Evolutionary conservation across 2,329 filamentous ascomycete genomes (phyloP), one percentile per base, ranked within the genome.

Genomic region (Pezicula neosporulosa): DNA sequence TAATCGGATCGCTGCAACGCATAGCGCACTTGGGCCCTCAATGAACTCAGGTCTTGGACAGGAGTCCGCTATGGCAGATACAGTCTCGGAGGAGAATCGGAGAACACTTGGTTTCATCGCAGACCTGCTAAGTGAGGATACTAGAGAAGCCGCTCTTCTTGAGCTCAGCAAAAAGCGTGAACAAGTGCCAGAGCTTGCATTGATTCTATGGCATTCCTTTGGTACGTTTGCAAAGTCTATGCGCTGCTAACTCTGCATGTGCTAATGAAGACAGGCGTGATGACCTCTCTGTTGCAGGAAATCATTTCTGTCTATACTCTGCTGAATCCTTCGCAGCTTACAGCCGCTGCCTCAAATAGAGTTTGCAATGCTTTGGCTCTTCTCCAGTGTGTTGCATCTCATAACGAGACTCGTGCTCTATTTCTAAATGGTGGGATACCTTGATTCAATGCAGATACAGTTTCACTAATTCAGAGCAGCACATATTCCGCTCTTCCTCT

Each of bases 221-320:
- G 94, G 93, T 96, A 82, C 58, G 83, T 71, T 47, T 18, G 28
- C 15, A 15, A 9, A 33, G 21, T 28, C 27, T 44, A 21, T 13
- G 19, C 7, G 12, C n/a, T 33, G 24, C 42, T 44, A 27, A 16
- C 15, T 16, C 9, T 21, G 36, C 48, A 48, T 56, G 42, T 53
- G 46, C 56, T 58, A 57, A 63, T 51, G 41, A 49, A 50, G 53
- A 21, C 59, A 96, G 91, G 92, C 64, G 94, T 99, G 66, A 99
- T 99, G 94, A 97, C 94, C 43, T 96, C 91, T 49, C 78, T 99
- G 21, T 81, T 97, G 33, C 93, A 97, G 71, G 94, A 99, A 74
- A 99, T 99, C 68, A 99, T 99, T 67, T 97, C 93, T 10, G 94
- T 99, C 50, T 99, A 99, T 68, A 95, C 91, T 27, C 82, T 99